A percentile compares a stretch with the other conserved stretches of the same genome.
Evolutionary conservation across 2,329 filamentous ascomycete genomes (phyloP).

Genomic region (Elsinoe batatas): DNA sequence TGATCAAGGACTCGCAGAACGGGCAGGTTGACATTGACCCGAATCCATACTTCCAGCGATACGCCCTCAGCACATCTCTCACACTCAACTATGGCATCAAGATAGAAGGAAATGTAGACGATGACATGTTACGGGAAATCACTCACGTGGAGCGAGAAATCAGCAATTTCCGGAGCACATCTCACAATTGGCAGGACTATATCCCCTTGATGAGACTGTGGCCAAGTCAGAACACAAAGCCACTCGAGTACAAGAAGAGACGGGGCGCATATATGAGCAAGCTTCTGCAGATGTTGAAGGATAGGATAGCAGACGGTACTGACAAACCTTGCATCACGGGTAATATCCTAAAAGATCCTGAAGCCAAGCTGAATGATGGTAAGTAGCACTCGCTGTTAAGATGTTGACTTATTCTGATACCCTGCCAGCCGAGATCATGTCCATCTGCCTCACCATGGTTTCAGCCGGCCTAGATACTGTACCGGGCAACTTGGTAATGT

Average conservation of each 20-base stretch:
- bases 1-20: slow-evolving; percentile 53
- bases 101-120: slow-evolving; percentile 60
- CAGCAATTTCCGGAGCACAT: slow-evolving; percentile 66
- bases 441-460: slow-evolving; percentile 74
- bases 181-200: slow-evolving; percentile 79
- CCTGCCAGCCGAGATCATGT: slow-evolving; percentile 58
- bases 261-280: slow-evolving; percentile 56
- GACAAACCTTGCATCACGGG: slow-evolving; percentile 60
- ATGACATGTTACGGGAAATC: slow-evolving; percentile 61
- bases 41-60: slow-evolving; percentile 62
- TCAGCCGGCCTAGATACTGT: slow-evolving; percentile 74
- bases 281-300: slow-evolving; percentile 50
- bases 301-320: slow-evolving; percentile 51
- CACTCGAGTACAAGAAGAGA: slow-evolving; percentile 55
- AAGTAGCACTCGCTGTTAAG: slow-evolving; percentile 21
- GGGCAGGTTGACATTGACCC: slow-evolving; percentile 60
- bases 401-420: no score
- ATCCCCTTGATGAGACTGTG: slow-evolving; percentile 62
- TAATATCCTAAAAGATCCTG: slow-evolving; percentile 60
- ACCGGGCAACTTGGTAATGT: slow-evolving; percentile 69
- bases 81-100: slow-evolving; percentile 72
- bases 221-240: slow-evolving; percentile 51
- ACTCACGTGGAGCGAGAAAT: slow-evolving; percentile 65
- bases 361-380: slow-evolving; percentile 59
- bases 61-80: slow-evolving; percentile 65